Evolutionary conservation across 148 eudicot genomes (phyloP).

Genomic region (Suaeda aralocaspica): DNA sequence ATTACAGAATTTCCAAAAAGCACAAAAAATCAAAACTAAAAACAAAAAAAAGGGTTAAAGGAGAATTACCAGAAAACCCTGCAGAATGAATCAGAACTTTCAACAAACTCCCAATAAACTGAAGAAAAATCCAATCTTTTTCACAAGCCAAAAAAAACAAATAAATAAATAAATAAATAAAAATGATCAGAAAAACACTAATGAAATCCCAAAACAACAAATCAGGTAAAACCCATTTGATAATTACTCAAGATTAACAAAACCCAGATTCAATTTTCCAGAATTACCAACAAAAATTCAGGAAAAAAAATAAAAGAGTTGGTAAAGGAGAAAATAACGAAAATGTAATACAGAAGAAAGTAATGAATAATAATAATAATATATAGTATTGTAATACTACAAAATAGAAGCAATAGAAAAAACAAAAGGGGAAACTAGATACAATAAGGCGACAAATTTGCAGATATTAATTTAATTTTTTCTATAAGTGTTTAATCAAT

Average conservation of each 20-base stretch:
- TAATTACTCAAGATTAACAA: slow-evolving; percentile 1
- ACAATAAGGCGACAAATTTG: slow-evolving; percentile 12
- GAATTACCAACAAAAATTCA: background rate
- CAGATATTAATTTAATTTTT: slow-evolving; percentile 1
- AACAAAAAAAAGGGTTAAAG: background rate
- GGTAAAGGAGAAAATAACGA: background rate
- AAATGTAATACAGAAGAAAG: background rate
- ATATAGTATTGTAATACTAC: background rate
- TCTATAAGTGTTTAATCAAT: background rate
- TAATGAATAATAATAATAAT: background rate
- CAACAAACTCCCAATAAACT: background rate
- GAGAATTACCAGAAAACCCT: slow-evolving; percentile 12
- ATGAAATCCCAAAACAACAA: slow-evolving; percentile 1
- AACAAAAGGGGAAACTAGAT: background rate
- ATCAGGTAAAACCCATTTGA: slow-evolving; percentile 19
- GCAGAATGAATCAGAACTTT: slow-evolving; percentile 2
- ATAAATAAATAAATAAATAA: no score
- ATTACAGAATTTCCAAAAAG: no score
- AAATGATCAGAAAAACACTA: background rate
- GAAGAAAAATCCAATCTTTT: background rate
- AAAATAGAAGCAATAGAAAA: background rate
- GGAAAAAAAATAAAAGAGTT: background rate
- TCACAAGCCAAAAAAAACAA: background rate
- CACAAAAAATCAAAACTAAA: background rate
- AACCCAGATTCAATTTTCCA: slow-evolving; percentile 22